A percentile compares a stretch with the other conserved stretches of the same genome.
Conservation (phyloP, 2,329 filamentous ascomycete species). For the Colletotrichum tabaci region DNA sequence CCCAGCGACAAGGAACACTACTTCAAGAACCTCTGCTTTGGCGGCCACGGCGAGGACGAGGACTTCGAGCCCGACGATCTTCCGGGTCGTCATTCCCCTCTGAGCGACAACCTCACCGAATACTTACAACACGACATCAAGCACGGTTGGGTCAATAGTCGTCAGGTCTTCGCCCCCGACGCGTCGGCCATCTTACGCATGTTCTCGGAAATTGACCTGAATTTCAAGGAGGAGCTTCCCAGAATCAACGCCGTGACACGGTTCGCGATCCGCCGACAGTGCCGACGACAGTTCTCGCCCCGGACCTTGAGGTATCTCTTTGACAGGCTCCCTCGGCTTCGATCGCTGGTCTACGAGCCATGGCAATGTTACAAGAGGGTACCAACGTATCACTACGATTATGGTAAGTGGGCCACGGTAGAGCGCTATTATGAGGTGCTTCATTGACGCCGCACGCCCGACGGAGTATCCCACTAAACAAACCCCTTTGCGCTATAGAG, state of each 20-base stretch:
- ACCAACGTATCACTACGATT: conserved; percentile 33
- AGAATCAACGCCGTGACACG: conserved; percentile 49
- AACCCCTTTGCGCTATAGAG: too few species aligned
- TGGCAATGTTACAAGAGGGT: conserved; percentile 46
- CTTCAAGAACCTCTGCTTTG: conserved; percentile 51
- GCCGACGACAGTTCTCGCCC: conserved; percentile 45
- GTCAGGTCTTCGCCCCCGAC: conserved; percentile 46
- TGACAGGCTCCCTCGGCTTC: conserved; percentile 46
- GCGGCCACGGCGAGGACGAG: conserved; percentile 39
- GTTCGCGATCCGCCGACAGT: conserved; percentile 52
- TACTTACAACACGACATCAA: conserved; percentile 45
- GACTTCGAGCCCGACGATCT: not conserved
- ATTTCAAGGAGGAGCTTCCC: conserved; percentile 42
- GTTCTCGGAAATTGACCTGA: conserved; percentile 44
- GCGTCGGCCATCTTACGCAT: conserved; percentile 46
- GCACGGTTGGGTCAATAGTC: conserved; percentile 52
- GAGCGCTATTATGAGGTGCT: not conserved
- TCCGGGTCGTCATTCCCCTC: too few species aligned
- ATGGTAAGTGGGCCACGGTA: conserved; percentile 42
- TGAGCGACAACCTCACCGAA: too few species aligned
- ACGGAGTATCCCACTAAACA: too few species aligned
- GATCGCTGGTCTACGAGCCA: conserved; percentile 51
- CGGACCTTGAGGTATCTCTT: conserved; percentile 43
- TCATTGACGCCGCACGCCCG: too few species aligned
- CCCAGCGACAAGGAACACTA: conserved; percentile 54